Evolutionary conservation across 495 filamentous ascomycete species (phyloP), one percentile per base, ranked within the genome.

Genomic region (Chlorociboria aeruginascens): DNA sequence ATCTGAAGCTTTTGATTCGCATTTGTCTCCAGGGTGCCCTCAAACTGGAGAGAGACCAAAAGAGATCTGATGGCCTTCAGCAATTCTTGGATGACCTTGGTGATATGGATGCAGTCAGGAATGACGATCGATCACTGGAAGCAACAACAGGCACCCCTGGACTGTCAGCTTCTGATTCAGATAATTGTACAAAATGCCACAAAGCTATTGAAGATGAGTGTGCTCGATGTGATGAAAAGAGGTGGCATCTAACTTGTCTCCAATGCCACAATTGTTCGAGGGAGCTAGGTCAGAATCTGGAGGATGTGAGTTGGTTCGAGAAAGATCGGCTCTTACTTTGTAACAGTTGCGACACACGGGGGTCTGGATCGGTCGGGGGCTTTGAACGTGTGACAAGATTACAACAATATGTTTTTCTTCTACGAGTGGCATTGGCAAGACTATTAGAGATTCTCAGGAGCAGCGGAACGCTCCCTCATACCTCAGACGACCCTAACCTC

Each of bases 191-290:
- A 13, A 59, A 73, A 8, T 99, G 92, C 65, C 78, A 81, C 52
- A 81, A 83, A 49, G 84, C 90, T 6, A 87, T 99, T 46, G 93
- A 99, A 52, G 92, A 99, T 55, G 89, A 90, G 58, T 97, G 93
- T 62, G 70, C 83, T 46, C 74, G 77, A 45, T 69, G 69, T 45
- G 79, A 75, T 32, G 77, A 92, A 36, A 77, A 73, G 59, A 75
- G 88, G 54, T 94, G 90, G 83, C 90, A 97, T 61, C 61, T 83
- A 14, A 72, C 74, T 16, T 95, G 94, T 65, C 71, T 93, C 49
- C 66, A 69, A 31, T 99, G 92, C 63, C 68, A 68, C 11, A 78
- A 74, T 40, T 98, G 92, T 56, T 73, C 79, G 45, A 74, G 72
- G 46, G 85, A 94, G 34, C 61, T 96, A 41, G 80, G 76, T 32